Base-by-base conservation (phyloP, 495 filamentous ascomycete species). In the Podospora conica region DNA sequence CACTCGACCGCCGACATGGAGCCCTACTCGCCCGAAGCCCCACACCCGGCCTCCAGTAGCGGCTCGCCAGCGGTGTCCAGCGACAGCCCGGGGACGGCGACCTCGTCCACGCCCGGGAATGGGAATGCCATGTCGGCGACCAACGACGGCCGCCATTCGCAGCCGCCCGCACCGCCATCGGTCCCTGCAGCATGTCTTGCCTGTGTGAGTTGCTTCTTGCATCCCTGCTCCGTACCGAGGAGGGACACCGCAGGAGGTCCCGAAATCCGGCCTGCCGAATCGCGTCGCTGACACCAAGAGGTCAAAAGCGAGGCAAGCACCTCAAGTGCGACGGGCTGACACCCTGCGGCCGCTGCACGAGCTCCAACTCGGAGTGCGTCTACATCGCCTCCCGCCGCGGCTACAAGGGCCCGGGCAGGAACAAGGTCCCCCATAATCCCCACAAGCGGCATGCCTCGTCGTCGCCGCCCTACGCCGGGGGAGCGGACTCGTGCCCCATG, bases 321-420 rank as follows among this genome's bases (percentile, higher is more conserved):
- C 75, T 83, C 63, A 83, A 81, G 67, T 83, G 81, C 68, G 79
- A 83, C 64, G 81, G 81, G 24, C 65, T 67, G 22, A 78, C 65
- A 54, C 80, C 80, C 23, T 83, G 81, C 70, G 70, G 73, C 59
- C 81, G 81, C 21, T 83, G 81, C 66, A 70, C 68, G 15, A 63
- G 70, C 58, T 77, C 77, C 55, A 75, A 74, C 60, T 63, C 71
- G 21, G 79, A 82, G 66, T 83, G 81, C 67, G 61, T 78, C 71
- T 83, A 82, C 71, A 73, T 83, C 64, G 75, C 80, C 61, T 83
- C 81, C 61, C 80, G 81, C 58, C 80, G 81, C 61, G 81, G 81
- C 58, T 83, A 83, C 73, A 82, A 81, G 71, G 80, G 80, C 23
- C 80, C 80, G 20, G 72, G 80, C 21, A 77, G 76, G 65, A 72